Evolutionary conservation across 805 yeast species (phyloP), one percentile per base, ranked within the genome.

Genomic region (Scheffersomyces amazonensis): DNA sequence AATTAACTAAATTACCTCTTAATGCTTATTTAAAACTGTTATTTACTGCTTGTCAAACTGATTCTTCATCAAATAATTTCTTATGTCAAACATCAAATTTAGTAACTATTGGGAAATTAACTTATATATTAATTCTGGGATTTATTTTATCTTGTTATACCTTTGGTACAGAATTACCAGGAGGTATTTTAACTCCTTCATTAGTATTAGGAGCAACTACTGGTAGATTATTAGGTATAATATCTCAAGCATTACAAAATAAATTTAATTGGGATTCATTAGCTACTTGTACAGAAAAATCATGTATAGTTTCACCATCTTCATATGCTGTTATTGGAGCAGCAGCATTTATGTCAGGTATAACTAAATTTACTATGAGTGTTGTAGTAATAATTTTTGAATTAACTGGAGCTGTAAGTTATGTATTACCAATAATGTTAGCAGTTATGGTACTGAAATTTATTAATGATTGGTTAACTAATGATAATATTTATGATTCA

Each of bases 281-380:
- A 32, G 62, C 71, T 1, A 60, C 69, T 2, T 63, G 74, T 36
- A 71, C 77, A 0, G 60, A 61, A 20, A 66, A 63, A 34, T 56
- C 75, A 40, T 60, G 74, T 40, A 80, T 93, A 48, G 80, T 87
- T 8, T 83, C 89, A 1, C 95, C 95, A 0, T 90, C 93, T 0
- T 87, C 90, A 0, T 88, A 87, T 53, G 95, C 95, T 0, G 83
- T 87, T 8, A 87, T 88, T 16, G 96, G 96, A 0, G 88, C 95
- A 0, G 95, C 89, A 0, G 73, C 95, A 1, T 83, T 86, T 39
- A 67, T 87, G 47, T 78, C 93, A 0, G 95, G 95, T 4, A 79
- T 83, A 12, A 86, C 96, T 3, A 78, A 87, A 46, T 75, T 87
- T 62, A 86, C 90, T 3, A 82, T 87, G 45, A 76, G 88, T 31